phyloP scores from a whole-genome alignment of 768 basidiomycete genomes.

The Boletus pseudopeckii region DNA sequence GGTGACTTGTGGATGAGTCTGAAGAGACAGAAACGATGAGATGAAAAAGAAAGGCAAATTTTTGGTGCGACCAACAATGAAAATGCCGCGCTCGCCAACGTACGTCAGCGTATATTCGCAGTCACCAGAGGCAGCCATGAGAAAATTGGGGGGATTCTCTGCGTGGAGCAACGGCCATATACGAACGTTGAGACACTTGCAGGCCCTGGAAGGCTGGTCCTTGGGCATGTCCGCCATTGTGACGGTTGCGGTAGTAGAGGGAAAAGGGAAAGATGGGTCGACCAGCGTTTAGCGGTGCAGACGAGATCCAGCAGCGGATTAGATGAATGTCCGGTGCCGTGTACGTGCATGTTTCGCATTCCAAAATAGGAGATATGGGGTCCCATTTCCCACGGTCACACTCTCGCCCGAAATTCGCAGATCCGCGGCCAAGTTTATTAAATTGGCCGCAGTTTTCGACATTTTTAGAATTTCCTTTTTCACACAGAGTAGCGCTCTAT shows the following conservation, averaged over 20 bases:
- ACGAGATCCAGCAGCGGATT: constrained; percentile 26
- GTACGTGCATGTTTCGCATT: constrained; percentile 22
- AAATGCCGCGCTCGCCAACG: constrained; percentile 65
- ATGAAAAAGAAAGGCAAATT: not conserved
- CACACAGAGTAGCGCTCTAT: not conserved
- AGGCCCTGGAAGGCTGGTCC: constrained; percentile 42
- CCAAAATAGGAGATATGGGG: constrained; percentile 23
- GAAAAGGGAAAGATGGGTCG: constrained; percentile 14
- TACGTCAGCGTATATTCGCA: constrained; percentile 51
- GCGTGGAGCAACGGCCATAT: constrained; percentile 38
- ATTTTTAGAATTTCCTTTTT: constrained; percentile 10
- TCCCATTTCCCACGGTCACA: constrained; percentile 21
- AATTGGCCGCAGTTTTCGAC: constrained; percentile 8
- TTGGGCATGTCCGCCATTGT: constrained; percentile 24
- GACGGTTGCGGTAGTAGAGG: constrained; percentile 16
- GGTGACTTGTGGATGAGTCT: constrained; percentile 71
- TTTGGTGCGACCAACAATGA: constrained; percentile 48
- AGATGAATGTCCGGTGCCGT: constrained; percentile 35
- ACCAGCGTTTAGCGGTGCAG: constrained; percentile 27
- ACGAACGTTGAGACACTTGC: constrained; percentile 70
- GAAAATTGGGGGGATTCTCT: constrained; percentile 35
- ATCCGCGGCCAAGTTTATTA: not conserved
- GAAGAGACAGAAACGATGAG: constrained; percentile 13
- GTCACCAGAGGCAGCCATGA: constrained; percentile 25
- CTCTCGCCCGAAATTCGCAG: not conserved